Conservation (phyloP, 2,329 filamentous ascomycete genomes). For the Aspergillus ruber region DNA sequence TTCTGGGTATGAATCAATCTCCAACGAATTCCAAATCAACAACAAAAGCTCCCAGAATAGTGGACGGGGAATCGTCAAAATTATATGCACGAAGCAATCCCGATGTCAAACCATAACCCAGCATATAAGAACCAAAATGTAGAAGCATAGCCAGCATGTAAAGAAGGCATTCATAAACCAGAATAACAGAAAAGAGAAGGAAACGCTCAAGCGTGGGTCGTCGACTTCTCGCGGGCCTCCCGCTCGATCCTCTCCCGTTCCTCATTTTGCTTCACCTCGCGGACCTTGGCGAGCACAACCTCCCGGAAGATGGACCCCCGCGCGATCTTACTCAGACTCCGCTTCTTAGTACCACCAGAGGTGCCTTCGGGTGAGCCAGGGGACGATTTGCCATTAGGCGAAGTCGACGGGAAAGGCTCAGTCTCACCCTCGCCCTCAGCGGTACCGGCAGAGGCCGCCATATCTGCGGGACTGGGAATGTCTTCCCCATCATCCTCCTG, state of each 20-base stretch:
- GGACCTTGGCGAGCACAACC: conserved; percentile 87
- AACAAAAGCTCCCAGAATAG: conserved; percentile 1
- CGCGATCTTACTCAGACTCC: conserved; percentile 52
- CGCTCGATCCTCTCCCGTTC: conserved; percentile 63
- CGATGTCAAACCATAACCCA: conserved; percentile 6
- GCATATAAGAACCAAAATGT: neutral
- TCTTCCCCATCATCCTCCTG: conserved; percentile 82
- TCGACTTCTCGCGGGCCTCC: conserved; percentile 43
- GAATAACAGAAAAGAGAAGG: conserved; percentile 1
- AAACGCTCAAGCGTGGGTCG: conserved; percentile 12
- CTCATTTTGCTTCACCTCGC: conserved; percentile 83
- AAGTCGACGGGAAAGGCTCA: conserved; percentile 20
- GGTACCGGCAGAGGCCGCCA: conserved; percentile 51
- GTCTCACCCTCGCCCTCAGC: conserved; percentile 1
- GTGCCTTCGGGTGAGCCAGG: conserved; percentile 14
- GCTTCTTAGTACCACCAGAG: conserved; percentile 37
- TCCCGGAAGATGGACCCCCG: conserved; percentile 81
- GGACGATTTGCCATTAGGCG: conserved; percentile 6
- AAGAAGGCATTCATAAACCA: conserved; percentile 12
- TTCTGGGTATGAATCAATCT: too few relatives aligned
- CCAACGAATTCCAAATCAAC: neutral
- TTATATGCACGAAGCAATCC: conserved; percentile 21
- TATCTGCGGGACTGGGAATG: conserved; percentile 50
- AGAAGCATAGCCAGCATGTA: conserved; percentile 2
- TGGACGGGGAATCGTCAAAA: conserved; percentile 26